Conservation (phyloP, 2,329 filamentous ascomycete genomes). For the Fusarium oxysporum region DNA sequence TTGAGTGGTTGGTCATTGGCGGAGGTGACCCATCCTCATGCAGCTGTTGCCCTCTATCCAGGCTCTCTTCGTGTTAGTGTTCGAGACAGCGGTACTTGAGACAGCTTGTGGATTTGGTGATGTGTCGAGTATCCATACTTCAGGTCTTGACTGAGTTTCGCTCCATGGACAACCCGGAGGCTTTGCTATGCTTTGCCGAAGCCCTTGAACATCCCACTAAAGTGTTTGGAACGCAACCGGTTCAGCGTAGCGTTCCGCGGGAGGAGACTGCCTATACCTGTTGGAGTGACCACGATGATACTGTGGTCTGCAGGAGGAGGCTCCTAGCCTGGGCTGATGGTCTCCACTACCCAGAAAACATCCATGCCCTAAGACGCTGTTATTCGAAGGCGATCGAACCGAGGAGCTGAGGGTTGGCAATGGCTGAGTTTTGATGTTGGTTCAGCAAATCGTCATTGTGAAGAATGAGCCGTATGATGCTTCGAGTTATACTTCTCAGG, state of each 20-base stretch:
- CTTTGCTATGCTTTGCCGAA: conserved; percentile 29
- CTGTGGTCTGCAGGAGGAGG: conserved; percentile 34
- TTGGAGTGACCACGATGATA: conserved; percentile 22
- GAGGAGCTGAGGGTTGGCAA: conserved; percentile 15
- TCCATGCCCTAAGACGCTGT: conserved; percentile 34
- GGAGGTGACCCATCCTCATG: conserved; percentile 31
- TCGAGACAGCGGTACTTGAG: conserved; percentile 33
- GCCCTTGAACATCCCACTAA: conserved; percentile 28
- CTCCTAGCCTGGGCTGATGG: conserved; percentile 35
- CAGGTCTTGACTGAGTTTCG: conserved; percentile 22
- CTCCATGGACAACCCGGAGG: neutral
- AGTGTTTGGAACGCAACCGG: conserved; percentile 34
- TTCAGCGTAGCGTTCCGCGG: conserved; percentile 27
- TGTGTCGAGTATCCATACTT: conserved; percentile 25
- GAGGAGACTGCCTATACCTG: conserved; percentile 25
- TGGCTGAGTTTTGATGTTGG: conserved; percentile 6
- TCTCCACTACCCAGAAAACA: conserved; percentile 30
- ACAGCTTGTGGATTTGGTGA: conserved; percentile 12
- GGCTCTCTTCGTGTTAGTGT: conserved; percentile 29
- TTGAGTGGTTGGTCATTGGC: conserved; percentile 20
- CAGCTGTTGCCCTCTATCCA: conserved; percentile 32
- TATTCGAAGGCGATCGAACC: conserved; percentile 29
- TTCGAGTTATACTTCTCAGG: neutral
- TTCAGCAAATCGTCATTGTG: conserved; percentile 19
- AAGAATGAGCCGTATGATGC: conserved; percentile 5